These are phyloP conservation scores for Angomonas deanei DNA, from an alignment of 208 protist genomes.

Conservation along the genomic window DNA sequence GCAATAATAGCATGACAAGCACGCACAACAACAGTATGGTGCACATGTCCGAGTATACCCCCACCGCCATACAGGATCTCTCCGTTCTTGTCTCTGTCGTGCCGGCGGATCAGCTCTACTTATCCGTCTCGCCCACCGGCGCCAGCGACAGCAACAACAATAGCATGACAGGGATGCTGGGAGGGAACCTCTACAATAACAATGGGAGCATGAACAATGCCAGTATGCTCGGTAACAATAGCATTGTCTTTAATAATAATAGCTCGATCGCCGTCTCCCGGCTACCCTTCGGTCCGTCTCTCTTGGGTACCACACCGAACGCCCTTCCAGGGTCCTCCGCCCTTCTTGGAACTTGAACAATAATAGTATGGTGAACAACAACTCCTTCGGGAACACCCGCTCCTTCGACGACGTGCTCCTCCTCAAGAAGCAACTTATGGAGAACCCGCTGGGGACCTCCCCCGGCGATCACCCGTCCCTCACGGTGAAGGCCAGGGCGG, in stretches of 20 bases:
- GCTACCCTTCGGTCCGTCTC: neutral
- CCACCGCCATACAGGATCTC: constrained; percentile 16
- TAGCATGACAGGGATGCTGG: constrained; percentile 1
- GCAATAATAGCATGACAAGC: neutral
- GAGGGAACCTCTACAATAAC: neutral
- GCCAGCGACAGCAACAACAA: neutral
- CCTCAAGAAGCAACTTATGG: constrained; percentile 4
- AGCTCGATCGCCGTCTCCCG: neutral
- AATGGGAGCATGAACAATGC: neutral
- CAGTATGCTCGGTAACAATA: neutral
- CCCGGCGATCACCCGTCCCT: neutral
- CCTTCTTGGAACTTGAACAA: no score
- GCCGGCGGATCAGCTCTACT: constrained; percentile 18
- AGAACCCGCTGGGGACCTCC: neutral
- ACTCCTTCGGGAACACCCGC: constrained; percentile 23
- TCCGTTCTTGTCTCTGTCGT: constrained; percentile 30
- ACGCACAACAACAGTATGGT: neutral
- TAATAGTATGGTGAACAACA: constrained; percentile 3
- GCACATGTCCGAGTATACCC: constrained; percentile 1
- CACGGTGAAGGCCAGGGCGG: constrained; percentile 16
- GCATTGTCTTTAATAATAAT: constrained; percentile 5
- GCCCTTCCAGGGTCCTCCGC: no score
- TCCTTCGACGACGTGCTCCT: constrained; percentile 33
- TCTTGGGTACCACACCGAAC: neutral
- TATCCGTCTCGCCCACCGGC: neutral